Evolutionary conservation across 768 basidiomycete genomes (phyloP).

Genomic region (Pilatotrama ljubarskyi): DNA sequence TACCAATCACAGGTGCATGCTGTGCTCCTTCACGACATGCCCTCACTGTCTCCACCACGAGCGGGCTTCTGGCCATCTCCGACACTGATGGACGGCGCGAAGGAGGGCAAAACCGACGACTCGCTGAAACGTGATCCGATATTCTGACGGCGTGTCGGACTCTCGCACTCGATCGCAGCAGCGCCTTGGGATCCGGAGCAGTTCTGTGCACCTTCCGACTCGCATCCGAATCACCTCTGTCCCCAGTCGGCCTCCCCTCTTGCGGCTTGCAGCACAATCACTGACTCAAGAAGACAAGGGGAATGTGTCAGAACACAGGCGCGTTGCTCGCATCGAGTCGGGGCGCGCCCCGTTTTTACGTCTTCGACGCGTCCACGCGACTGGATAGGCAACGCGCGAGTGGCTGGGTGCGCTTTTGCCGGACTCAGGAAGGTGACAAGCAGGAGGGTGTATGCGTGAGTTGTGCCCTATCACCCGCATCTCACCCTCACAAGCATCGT

Average conservation of each 20-base stretch:
- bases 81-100: neutral
- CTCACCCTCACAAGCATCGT: neutral
- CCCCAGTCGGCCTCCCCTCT: neutral
- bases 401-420: neutral
- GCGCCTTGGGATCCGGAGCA: no score
- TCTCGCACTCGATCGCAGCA: neutral
- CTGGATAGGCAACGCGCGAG: neutral
- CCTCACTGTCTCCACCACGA: no score
- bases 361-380: slow-evolving; percentile 1
- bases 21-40: no score
- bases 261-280: neutral
- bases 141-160: neutral
- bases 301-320: neutral
- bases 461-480: neutral
- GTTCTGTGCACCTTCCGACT: neutral
- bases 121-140: slow-evolving; percentile 6
- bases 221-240: neutral
- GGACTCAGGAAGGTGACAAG: neutral
- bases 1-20: no score
- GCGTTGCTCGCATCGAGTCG: neutral
- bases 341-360: neutral
- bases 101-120: neutral
- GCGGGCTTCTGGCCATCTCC: slow-evolving; percentile 1
- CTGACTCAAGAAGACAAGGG: neutral
- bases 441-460: neutral